phyloP scores from a whole-genome alignment of 495 filamentous ascomycete species.

The Glonium stellatum region DNA sequence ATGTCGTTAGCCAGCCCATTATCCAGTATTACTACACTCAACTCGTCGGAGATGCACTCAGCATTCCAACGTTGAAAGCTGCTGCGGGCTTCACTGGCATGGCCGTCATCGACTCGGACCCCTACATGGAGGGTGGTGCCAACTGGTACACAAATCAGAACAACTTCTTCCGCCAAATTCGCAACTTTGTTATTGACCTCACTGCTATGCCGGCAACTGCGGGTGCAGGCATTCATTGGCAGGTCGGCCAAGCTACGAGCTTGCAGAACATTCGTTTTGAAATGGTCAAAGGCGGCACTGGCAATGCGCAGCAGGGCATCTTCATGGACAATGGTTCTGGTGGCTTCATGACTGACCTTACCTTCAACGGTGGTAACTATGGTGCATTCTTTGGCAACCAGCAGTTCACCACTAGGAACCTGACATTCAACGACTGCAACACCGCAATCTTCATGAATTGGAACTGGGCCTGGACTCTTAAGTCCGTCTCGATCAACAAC shows the following conservation, averaged over 20 bases:
- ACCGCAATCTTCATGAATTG: conserved; percentile 48
- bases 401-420: conserved; percentile 47
- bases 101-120: conserved; percentile 83
- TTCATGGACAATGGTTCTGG: conserved; percentile 87
- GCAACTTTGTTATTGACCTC: conserved; percentile 89
- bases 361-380: conserved; percentile 41
- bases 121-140: conserved; percentile 54
- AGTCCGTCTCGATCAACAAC: conserved; percentile 42
- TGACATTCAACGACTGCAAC: conserved; percentile 44
- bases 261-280: conserved; percentile 48
- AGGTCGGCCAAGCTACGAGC: conserved; percentile 90
- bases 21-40: conserved; percentile 61
- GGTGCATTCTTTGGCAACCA: conserved; percentile 48
- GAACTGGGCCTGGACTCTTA: conserved; percentile 52
- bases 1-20: conserved; percentile 52
- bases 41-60: conserved; percentile 58
- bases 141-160: conserved; percentile 92
- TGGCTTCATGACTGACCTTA: conserved; percentile 43
- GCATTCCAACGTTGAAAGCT: conserved; percentile 72
- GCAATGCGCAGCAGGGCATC: conserved; percentile 39
- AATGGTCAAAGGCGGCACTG: conserved; percentile 36
- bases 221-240: conserved; percentile 85
- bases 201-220: conserved; percentile 55
- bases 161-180: conserved; percentile 96
- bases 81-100: conserved; percentile 68